These are phyloP conservation scores for Boeremia lycopersici DNA, from an alignment of 2,329 filamentous ascomycete species.

Conservation along the genomic window DNA sequence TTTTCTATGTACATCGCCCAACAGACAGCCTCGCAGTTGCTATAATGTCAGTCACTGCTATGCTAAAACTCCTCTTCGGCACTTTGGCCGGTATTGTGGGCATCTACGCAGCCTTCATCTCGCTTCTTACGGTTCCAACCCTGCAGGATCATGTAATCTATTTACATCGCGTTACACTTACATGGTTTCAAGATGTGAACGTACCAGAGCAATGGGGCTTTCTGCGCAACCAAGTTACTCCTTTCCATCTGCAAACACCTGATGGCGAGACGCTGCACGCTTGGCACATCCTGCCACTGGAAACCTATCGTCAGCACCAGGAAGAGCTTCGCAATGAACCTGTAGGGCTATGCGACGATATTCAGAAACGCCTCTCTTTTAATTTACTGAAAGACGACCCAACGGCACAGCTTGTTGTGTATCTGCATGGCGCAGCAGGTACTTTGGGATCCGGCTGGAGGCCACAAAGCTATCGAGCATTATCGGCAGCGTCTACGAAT, in stretches of 20 bases:
- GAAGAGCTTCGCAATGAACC: slow-evolving; percentile 49
- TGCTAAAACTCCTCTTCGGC: slow-evolving; percentile 31
- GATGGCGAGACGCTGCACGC: slow-evolving; percentile 53
- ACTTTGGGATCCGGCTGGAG: slow-evolving; percentile 63
- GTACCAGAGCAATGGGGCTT: slow-evolving; percentile 57
- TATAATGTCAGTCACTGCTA: slow-evolving; percentile 26
- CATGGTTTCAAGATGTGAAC: slow-evolving; percentile 60
- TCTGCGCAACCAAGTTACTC: slow-evolving; percentile 56
- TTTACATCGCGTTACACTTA: slow-evolving; percentile 60
- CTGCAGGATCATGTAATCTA: slow-evolving; percentile 65
- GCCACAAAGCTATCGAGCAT: slow-evolving; percentile 61
- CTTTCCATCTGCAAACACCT: slow-evolving; percentile 53
- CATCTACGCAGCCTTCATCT: slow-evolving; percentile 53
- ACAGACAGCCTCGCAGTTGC: too few relatives aligned
- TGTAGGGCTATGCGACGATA: slow-evolving; percentile 57
- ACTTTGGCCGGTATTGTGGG: slow-evolving; percentile 27
- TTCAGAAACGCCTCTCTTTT: slow-evolving; percentile 65
- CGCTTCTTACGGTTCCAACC: slow-evolving; percentile 53
- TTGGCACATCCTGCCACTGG: slow-evolving; percentile 59
- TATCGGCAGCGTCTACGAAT: slow-evolving; percentile 57
- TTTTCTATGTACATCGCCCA: not conserved
- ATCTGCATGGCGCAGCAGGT: slow-evolving; percentile 64
- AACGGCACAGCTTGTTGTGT: slow-evolving; percentile 66
- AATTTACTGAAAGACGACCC: slow-evolving; percentile 67
- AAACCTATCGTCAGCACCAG: slow-evolving; percentile 53